Base-by-base conservation (phyloP, 2,329 filamentous ascomycete genomes). In the Emergomyces pasteurianus region DNA sequence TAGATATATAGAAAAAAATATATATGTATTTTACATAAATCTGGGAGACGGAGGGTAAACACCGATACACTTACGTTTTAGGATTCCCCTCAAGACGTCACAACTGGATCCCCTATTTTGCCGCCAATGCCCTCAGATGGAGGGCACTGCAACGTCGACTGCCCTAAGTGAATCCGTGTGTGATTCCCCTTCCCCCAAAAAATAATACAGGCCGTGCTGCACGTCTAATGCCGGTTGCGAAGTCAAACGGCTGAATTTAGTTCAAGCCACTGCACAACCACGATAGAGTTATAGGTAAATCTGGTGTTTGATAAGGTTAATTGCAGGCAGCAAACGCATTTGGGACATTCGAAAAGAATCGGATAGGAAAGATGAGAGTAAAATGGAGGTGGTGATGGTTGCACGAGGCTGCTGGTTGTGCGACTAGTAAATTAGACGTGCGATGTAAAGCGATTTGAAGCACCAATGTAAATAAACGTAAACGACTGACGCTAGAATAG, bases 281-380 rank as follows among this genome's bases (percentile, higher is more conserved):
- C 50, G 18, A n/a, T 9, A 47, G 31, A 36, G 14, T 10, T 10
- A 3, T 49, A 26, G 23, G 28, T 36, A 36, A 36, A 58, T 36
- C n/a, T 18, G 50, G 46, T 55, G 38, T 47, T 50, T 55, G 52
- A 60, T 56, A 60, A 60, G 58, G 58, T 56, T 60, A 56, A 60
- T 43, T 47, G 50, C 58, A 60, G 58, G 43, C 3, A 47, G 18
- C 12, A 36, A 31, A 38, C 46, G 57, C 57, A 58, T 47, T 49
- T 42, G 43, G 42, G 46, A 42, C 21, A 18, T 58, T 58, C 26
- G 42, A 50, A 50, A 38, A 10, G 16, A 50, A n/a, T 58, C 57
- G 72, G 72, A 50, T 73, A 75, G 61, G 69, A 71, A 50, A 73
- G 72, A 56, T 72, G 72, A 61, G 74, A 63, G 61, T 21, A 47